phyloP scores from a whole-genome alignment of 179 eudicot species.

The Kewa caespitosa region DNA sequence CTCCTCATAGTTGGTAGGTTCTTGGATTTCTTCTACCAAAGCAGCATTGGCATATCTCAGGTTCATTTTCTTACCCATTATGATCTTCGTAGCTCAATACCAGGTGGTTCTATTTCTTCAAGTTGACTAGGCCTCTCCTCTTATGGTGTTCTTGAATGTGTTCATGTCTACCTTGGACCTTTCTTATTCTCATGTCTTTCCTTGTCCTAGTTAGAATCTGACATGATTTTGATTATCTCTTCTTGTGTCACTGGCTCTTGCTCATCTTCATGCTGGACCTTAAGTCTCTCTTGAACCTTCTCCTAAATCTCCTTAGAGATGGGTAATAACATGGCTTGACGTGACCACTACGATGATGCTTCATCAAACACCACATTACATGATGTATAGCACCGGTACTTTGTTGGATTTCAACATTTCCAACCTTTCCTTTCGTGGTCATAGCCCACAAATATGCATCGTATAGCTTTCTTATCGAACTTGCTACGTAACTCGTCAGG shows the following conservation, averaged over 20 bases:
- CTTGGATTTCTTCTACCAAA: constrained; percentile 11
- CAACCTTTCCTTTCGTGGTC: background rate
- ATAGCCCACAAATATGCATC: background rate
- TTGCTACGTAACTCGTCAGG: background rate
- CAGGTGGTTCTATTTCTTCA: background rate
- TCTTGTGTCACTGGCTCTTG: background rate
- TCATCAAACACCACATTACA: constrained; percentile 16
- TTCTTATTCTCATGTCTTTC: background rate
- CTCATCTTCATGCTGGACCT: background rate
- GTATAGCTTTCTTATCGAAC: constrained; percentile 5
- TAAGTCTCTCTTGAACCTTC: background rate
- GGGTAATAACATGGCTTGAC: background rate
- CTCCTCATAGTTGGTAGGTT: constrained; percentile 21
- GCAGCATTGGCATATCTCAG: constrained; percentile 29
- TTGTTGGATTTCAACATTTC: constrained; percentile 19
- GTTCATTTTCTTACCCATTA: constrained; percentile 12
- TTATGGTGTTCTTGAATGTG: background rate
- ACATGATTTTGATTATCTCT: background rate
- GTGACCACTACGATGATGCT: constrained; percentile 21
- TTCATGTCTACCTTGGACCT: background rate
- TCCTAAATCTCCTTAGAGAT: constrained; percentile 13
- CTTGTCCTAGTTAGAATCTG: background rate
- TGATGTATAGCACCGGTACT: constrained; percentile 8
- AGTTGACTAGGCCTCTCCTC: constrained; percentile 1
- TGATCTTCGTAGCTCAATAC: constrained; percentile 1